These are phyloP conservation scores for Ascochyta lentis DNA, from an alignment of 2,329 filamentous ascomycete genomes.

Conservation along the genomic window DNA sequence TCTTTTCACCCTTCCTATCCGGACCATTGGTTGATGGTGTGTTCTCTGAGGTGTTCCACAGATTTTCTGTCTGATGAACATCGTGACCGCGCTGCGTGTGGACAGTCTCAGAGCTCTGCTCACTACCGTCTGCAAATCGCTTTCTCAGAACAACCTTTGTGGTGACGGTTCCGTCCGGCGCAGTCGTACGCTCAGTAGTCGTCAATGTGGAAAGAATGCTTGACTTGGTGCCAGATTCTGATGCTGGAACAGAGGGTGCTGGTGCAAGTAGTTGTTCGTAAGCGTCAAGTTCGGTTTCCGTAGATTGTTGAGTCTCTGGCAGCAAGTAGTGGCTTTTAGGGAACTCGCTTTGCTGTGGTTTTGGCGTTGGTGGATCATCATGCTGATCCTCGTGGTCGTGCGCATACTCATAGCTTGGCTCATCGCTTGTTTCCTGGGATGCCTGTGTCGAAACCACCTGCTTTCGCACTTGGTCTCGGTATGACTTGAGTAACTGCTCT, in stretches of 20 bases:
- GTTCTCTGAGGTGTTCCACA: constrained; percentile 22
- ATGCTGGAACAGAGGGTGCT: not conserved
- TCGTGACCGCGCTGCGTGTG: constrained; percentile 51
- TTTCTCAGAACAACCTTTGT: constrained; percentile 65
- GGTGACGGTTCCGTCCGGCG: constrained; percentile 64
- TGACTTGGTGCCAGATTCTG: constrained; percentile 11
- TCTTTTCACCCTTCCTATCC: constrained; percentile 20
- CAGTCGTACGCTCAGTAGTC: constrained; percentile 61
- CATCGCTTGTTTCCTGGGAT: constrained; percentile 23
- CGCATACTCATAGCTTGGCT: constrained; percentile 44
- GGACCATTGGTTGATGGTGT: not conserved
- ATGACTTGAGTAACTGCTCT: not conserved
- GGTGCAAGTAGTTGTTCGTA: constrained; percentile 59
- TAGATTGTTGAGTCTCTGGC: not conserved
- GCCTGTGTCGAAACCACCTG: not conserved
- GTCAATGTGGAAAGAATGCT: constrained; percentile 63
- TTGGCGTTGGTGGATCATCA: constrained; percentile 44
- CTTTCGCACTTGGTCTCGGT: not conserved
- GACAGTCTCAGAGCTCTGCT: constrained; percentile 64
- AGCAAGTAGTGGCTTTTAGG: not conserved
- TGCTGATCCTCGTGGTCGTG: constrained; percentile 43
- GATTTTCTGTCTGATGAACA: constrained; percentile 1
- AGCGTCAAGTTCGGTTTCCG: constrained; percentile 58
- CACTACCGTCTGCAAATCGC: constrained; percentile 65
- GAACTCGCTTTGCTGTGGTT: constrained; percentile 20